phyloP scores from a whole-genome alignment of 1,284 basidiomycete species.

The Coniferiporia weirii region DNA sequence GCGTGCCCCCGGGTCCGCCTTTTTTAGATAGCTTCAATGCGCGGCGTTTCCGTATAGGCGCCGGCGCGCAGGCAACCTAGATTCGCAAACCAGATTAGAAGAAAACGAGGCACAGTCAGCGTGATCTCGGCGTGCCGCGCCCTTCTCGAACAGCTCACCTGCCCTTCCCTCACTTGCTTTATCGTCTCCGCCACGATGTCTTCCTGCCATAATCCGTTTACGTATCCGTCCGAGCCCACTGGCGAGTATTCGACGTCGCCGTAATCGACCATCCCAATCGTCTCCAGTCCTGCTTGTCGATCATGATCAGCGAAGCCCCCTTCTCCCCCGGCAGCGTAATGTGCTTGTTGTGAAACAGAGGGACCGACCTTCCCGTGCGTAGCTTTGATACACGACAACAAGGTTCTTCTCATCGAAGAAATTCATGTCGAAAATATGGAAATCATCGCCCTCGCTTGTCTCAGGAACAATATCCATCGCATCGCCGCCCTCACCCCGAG shows the following conservation, averaged over 20 bases:
- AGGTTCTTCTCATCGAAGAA: conserved; percentile 73
- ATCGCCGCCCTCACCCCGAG: conserved; percentile 16
- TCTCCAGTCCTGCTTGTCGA: conserved; percentile 39
- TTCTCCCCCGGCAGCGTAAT: neutral
- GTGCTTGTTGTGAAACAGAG: conserved; percentile 15
- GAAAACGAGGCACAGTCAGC: conserved; percentile 20
- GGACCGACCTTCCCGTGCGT: conserved; percentile 39
- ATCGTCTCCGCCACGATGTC: conserved; percentile 54
- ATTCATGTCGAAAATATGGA: conserved; percentile 58
- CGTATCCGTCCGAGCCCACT: conserved; percentile 42
- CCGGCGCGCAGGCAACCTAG: conserved; percentile 43
- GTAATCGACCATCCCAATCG: conserved; percentile 57
- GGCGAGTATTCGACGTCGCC: conserved; percentile 50
- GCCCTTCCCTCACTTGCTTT: conserved; percentile 47
- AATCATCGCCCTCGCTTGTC: conserved; percentile 29
- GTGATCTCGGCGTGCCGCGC: conserved; percentile 15
- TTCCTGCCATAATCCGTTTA: conserved; percentile 51
- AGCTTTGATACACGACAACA: conserved; percentile 52
- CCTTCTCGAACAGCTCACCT: conserved; percentile 36
- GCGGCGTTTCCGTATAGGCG: conserved; percentile 54
- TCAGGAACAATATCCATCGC: conserved; percentile 19
- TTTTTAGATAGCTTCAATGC: conserved; percentile 32
- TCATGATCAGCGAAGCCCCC: conserved; percentile 31
- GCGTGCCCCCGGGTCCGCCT: conserved; percentile 26
- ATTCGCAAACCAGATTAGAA: conserved; percentile 16